Base-by-base conservation (phyloP, 176 grass and related monocot genomes). In the Oryza meyeriana region DNA sequence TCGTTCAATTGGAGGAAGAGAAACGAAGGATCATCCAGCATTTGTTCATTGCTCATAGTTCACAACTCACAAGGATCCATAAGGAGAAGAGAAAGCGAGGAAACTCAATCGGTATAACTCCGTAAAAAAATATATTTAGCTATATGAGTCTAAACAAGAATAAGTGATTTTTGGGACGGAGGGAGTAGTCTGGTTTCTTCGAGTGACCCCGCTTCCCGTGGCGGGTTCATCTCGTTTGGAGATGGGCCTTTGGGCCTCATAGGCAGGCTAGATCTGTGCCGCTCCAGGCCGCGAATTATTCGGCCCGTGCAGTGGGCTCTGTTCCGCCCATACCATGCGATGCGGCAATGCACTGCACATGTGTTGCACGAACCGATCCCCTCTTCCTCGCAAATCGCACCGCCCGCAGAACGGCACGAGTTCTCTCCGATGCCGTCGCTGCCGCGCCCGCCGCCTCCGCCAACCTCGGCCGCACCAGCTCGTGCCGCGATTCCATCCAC, bases 381-480 rank as follows among this genome's bases (percentile, higher is more conserved):
- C 52, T 62, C 14, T 28, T 28, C 31, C 25, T 33, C 28, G 1
- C 22, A 22, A 55, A 4, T 55, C 20, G 47, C 14, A 20, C 20
- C 47, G 17, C 47, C 47, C 50, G 50, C 7, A 24, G 55, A 59
- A 11, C 55, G 55, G 55, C 55, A 59, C 22, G n/a, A 59, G 22
- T 44, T 61, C 69, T 61, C 69, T 27, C 64, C 50, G 41, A 77
- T 77, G 85, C 64, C 72, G 72, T 63, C 80, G 24, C 48, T 62
- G 24, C 55, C 75, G 4, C 62, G 27, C 8, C 13, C 62, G 17
- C 62, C 34, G n/a, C 70, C 71, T 4, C 12, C 41, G 3, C 64
- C 71, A 12, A 50, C 17, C 30, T 25, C 72, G 47, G 8, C 31
- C 12, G 32, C 50, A 5, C 20, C 72, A 62, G 24, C 55, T 30